Percentiles rank a stretch among this genome's conserved stretches.
Evolutionary conservation across 345 rosid genomes (phyloP).

Genomic region (Gossypium mustelinum): DNA sequence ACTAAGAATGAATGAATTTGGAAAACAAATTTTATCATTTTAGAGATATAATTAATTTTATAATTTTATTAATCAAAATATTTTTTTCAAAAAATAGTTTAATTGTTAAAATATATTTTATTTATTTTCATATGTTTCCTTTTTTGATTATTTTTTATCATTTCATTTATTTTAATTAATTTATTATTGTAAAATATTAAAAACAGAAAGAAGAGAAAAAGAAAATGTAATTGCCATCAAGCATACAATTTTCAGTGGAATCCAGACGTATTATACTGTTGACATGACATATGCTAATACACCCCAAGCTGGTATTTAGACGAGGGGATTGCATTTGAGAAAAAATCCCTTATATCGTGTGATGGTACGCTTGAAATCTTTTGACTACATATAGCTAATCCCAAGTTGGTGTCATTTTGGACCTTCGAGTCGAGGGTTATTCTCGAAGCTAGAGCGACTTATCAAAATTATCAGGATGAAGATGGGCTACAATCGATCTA

Average conservation of each 20-base stretch:
- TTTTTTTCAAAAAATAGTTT: no score
- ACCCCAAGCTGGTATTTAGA: conserved; percentile 8
- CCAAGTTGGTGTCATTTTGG: conserved; percentile 72
- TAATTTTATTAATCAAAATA: no score
- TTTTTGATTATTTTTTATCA: no score
- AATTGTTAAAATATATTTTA: no score
- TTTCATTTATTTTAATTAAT: no score
- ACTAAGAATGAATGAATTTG: no score
- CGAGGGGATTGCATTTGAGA: conserved; percentile 23
- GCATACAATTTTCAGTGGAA: not conserved
- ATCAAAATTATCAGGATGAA: not conserved
- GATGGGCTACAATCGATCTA: not conserved
- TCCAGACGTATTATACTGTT: not conserved
- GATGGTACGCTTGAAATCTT: conserved; percentile 14
- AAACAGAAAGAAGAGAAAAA: no score
- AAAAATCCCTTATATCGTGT: conserved; percentile 19
- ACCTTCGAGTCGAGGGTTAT: conserved; percentile 82
- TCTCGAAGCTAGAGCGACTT: conserved; percentile 67
- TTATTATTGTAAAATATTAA: no score
- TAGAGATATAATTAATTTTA: no score
- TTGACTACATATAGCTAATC: conserved; percentile 15
- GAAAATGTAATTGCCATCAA: no score
- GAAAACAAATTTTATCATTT: no score
- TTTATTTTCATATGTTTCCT: no score
- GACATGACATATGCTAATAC: conserved; percentile 7